Percentiles rank a stretch among this genome's conserved stretches.
Evolutionary conservation across 305 asterid genomes (phyloP).

Genomic region (Fraxinus sp.): DNA sequence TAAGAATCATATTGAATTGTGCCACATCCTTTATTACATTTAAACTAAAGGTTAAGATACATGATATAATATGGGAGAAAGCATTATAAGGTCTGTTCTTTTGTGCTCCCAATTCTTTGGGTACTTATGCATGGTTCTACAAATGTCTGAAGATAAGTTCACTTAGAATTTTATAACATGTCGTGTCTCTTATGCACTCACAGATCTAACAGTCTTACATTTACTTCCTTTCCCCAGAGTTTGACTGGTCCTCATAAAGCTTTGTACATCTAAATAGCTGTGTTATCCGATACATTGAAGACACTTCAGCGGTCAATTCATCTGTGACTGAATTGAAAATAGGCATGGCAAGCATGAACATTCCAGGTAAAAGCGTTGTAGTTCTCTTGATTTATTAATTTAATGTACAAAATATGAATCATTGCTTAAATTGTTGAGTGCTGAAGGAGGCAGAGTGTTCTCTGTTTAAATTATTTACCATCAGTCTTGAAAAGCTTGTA

Average conservation of each 20-base stretch:
- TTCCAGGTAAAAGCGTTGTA: slow-evolving; percentile 47
- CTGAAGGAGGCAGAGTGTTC: not conserved
- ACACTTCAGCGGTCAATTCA: slow-evolving; percentile 42
- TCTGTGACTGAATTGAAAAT: slow-evolving; percentile 46
- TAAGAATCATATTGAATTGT: not conserved
- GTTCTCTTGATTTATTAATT: slow-evolving; percentile 21
- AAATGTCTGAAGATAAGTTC: not conserved
- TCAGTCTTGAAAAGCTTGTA: not conserved
- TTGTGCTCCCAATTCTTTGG: not conserved
- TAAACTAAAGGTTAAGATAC: not conserved
- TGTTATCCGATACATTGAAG: slow-evolving; percentile 54
- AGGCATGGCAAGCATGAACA: slow-evolving; percentile 34
- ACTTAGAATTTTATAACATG: not conserved
- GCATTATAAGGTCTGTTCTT: not conserved
- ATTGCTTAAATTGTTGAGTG: not conserved
- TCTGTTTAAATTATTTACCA: slow-evolving; percentile 5
- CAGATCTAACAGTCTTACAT: not conserved
- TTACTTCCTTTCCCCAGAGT: slow-evolving; percentile 21
- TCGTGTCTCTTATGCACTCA: not conserved
- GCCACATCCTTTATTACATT: not conserved
- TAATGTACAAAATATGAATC: not conserved
- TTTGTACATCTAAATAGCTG: slow-evolving; percentile 30
- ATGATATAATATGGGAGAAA: not conserved
- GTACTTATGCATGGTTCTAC: not conserved
- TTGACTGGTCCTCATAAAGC: slow-evolving; percentile 12